A percentile compares a stretch with the other conserved stretches of the same genome.
These are phyloP conservation scores for Kwoniella europaea DNA, from an alignment of 768 basidiomycete species.

Conservation along the genomic window DNA sequence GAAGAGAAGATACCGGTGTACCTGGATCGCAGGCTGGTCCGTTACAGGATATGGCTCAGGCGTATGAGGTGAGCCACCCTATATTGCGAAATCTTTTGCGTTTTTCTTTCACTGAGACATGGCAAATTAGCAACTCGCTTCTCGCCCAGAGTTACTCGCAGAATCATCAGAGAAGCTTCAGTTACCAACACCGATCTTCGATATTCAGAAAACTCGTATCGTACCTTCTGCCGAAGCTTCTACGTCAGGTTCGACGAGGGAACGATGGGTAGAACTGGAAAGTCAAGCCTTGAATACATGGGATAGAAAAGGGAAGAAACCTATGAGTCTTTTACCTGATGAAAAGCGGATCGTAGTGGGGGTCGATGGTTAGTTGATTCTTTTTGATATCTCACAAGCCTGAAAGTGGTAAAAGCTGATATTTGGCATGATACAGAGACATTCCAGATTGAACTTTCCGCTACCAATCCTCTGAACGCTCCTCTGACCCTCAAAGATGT, in stretches of 20 bases:
- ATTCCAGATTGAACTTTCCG: constrained; percentile 55
- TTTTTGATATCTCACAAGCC: background rate
- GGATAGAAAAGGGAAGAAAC: constrained; percentile 51
- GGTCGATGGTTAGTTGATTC: constrained; percentile 38
- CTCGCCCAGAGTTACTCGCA: constrained; percentile 64
- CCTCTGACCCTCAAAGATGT: constrained; percentile 49
- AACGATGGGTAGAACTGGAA: constrained; percentile 69
- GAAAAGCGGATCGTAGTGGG: constrained; percentile 29
- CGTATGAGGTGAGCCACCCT: constrained; percentile 69
- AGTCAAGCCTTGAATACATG: constrained; percentile 66
- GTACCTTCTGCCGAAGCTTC: constrained; percentile 64
- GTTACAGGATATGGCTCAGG: constrained; percentile 85
- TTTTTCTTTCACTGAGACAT: background rate
- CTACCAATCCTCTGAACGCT: constrained; percentile 58
- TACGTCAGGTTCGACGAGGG: constrained; percentile 54
- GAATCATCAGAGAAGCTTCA: constrained; percentile 62
- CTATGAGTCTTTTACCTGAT: constrained; percentile 37
- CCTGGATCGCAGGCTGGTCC: constrained; percentile 66
- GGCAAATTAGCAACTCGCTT: constrained; percentile 69
- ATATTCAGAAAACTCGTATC: constrained; percentile 65
- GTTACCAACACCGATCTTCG: constrained; percentile 72
- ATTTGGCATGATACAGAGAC: constrained; percentile 38
- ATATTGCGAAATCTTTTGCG: too few species aligned
- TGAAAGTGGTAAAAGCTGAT: background rate
- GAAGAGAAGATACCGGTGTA: constrained; percentile 54